A percentile compares a stretch with the other conserved stretches of the same genome.
phyloP scores from a whole-genome alignment of 805 yeast species.

The Saccharomycopsis oosterbeekiorum region DNA sequence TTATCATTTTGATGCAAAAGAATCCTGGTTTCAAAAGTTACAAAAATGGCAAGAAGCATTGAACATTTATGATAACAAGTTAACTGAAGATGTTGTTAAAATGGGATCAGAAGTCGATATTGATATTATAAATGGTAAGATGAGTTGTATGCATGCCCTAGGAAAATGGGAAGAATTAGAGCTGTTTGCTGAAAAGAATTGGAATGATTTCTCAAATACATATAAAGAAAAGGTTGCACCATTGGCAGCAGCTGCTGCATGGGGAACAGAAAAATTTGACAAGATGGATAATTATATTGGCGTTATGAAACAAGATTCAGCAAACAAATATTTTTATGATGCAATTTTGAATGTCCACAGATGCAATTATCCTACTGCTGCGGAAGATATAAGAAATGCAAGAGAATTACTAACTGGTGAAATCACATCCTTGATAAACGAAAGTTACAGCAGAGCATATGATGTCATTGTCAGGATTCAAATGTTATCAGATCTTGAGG shows the following conservation, averaged over 20 bases:
- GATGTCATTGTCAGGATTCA: slow-evolving; percentile 95
- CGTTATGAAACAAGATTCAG: slow-evolving; percentile 86
- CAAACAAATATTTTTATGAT: slow-evolving; percentile 90
- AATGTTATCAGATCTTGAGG: slow-evolving; percentile 94
- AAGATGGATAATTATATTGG: slow-evolving; percentile 83
- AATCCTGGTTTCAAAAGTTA: slow-evolving; percentile 94
- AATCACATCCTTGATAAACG: slow-evolving; percentile 87
- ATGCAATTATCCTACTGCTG: slow-evolving; percentile 75
- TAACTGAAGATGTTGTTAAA: slow-evolving; percentile 37
- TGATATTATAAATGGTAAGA: slow-evolving; percentile 92
- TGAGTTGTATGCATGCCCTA: slow-evolving; percentile 96
- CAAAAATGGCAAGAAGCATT: slow-evolving; percentile 98
- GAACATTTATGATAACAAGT: slow-evolving; percentile 67
- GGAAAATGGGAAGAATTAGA: slow-evolving; percentile 97
- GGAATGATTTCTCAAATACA: slow-evolving; percentile 68
- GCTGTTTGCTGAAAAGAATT: slow-evolving; percentile 73
- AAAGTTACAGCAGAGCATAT: slow-evolving; percentile 92
- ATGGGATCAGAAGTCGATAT: slow-evolving; percentile 25
- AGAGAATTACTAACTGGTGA: slow-evolving; percentile 87
- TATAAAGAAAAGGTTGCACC: slow-evolving; percentile 84
- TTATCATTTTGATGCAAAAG: slow-evolving; percentile 84
- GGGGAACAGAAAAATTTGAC: slow-evolving; percentile 98
- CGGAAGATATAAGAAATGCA: slow-evolving; percentile 69
- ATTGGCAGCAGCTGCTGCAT: slow-evolving; percentile 95
- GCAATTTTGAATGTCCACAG: slow-evolving; percentile 82